phyloP scores from a whole-genome alignment of 768 basidiomycete genomes.

The Melanogaster broomeanus region DNA sequence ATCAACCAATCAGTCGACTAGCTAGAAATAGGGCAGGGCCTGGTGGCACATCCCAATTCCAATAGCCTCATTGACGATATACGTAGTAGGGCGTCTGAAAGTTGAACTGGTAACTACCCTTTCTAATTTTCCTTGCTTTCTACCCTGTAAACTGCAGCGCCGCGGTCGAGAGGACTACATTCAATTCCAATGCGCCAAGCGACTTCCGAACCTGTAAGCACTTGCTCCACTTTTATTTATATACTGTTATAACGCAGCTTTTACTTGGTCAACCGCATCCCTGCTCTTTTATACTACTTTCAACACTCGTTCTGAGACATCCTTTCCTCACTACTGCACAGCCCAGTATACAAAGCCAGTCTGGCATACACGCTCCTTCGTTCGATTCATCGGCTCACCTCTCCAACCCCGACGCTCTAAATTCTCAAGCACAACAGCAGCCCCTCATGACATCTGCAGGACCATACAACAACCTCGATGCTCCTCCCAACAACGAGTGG shows the following conservation, averaged over 20 bases:
- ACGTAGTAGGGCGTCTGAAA: too few species aligned
- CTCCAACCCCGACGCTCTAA: constrained; percentile 24
- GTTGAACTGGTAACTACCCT: too few species aligned
- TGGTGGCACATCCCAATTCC: too few species aligned
- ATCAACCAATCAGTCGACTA: neutral
- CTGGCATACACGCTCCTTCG: constrained; percentile 40
- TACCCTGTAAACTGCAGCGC: too few species aligned
- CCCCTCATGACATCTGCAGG: constrained; percentile 25
- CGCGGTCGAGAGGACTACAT: too few species aligned
- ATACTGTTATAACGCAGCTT: too few species aligned
- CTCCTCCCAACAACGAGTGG: constrained; percentile 39
- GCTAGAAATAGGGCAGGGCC: too few species aligned
- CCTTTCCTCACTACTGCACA: constrained; percentile 29
- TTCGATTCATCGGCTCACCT: constrained; percentile 20
- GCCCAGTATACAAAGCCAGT: constrained; percentile 33
- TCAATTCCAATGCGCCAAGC: too few species aligned
- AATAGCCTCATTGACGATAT: too few species aligned
- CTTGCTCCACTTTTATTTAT: too few species aligned
- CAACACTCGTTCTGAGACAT: constrained; percentile 1
- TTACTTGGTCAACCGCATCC: neutral
- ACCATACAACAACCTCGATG: constrained; percentile 35
- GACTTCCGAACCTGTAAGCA: too few species aligned
- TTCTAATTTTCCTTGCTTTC: too few species aligned
- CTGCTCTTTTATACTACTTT: constrained; percentile 1
- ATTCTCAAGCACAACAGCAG: constrained; percentile 23